Evolutionary conservation across 2,329 filamentous ascomycete genomes (phyloP).

Genomic region (Scytalidium lignicola): DNA sequence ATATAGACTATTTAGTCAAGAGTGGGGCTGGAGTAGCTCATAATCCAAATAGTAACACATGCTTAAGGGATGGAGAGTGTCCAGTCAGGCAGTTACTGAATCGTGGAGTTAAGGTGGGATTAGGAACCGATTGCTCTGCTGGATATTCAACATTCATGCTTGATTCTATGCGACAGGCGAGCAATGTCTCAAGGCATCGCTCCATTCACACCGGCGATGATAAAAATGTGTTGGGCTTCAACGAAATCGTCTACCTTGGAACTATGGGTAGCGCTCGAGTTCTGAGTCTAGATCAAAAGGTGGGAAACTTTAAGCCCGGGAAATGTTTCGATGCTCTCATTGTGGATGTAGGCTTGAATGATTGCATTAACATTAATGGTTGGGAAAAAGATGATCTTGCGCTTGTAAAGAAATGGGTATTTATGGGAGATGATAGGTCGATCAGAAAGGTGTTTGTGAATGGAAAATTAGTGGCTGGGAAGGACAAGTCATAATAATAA

Average conservation of each 20-base stretch:
- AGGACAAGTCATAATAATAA: background rate
- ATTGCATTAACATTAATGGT: constrained; percentile 2
- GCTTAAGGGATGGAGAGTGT: constrained; percentile 52
- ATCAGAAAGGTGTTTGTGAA: constrained; percentile 4
- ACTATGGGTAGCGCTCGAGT: constrained; percentile 45
- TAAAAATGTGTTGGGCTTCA: constrained; percentile 10
- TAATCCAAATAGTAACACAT: constrained; percentile 61
- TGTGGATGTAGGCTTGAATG: constrained; percentile 2
- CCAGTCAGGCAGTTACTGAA: constrained; percentile 53
- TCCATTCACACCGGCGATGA: constrained; percentile 35
- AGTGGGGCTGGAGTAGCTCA: constrained; percentile 56
- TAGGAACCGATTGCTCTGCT: constrained; percentile 61
- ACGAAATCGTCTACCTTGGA: constrained; percentile 40
- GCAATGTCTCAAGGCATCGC: constrained; percentile 45
- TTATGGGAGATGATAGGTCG: constrained; percentile 3
- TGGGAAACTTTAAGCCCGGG: constrained; percentile 78
- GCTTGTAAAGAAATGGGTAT: constrained; percentile 3
- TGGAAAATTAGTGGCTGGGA: constrained; percentile 1
- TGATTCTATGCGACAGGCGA: constrained; percentile 50
- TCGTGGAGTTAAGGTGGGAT: constrained; percentile 57
- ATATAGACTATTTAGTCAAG: constrained; percentile 41
- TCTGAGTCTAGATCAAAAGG: constrained; percentile 51
- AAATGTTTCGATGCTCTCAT: constrained; percentile 81
- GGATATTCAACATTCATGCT: constrained; percentile 57
- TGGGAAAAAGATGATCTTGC: constrained; percentile 3